phyloP scores from a whole-genome alignment of 2,329 filamentous ascomycete species.

The Alternaria postmessia region DNA sequence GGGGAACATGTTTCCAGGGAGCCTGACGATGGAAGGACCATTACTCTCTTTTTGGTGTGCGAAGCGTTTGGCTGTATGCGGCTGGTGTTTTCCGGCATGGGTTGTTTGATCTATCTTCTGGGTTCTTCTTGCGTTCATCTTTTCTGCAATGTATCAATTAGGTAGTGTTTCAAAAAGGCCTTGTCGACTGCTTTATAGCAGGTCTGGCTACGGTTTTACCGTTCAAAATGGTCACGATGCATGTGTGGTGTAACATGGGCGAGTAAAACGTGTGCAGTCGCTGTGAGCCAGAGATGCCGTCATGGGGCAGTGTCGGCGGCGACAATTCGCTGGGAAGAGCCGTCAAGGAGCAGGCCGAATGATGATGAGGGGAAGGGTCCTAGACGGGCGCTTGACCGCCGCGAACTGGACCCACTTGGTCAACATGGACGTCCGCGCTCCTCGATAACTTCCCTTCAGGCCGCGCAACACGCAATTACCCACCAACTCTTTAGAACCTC shows the following conservation, averaged over 20 bases:
- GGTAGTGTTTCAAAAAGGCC: slow-evolving; percentile 40
- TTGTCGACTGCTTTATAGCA: slow-evolving; percentile 27
- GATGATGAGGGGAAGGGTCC: slow-evolving; percentile 19
- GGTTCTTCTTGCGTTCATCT: slow-evolving; percentile 26
- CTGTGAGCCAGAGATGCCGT: slow-evolving; percentile 17
- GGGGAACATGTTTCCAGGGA: slow-evolving; percentile 29
- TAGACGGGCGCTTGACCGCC: slow-evolving; percentile 25
- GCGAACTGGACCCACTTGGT: slow-evolving; percentile 34
- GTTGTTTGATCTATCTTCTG: slow-evolving; percentile 24
- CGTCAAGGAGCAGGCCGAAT: slow-evolving; percentile 11
- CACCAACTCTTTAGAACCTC: slow-evolving; percentile 6
- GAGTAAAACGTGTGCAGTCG: not conserved
- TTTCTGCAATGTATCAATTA: slow-evolving; percentile 46
- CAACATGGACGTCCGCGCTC: slow-evolving; percentile 33
- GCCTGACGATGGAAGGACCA: slow-evolving; percentile 20
- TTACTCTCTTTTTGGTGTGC: slow-evolving; percentile 35
- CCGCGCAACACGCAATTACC: slow-evolving; percentile 15
- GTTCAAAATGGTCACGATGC: slow-evolving; percentile 19
- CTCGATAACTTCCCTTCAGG: slow-evolving; percentile 21
- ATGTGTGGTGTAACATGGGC: slow-evolving; percentile 2
- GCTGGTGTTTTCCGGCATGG: slow-evolving; percentile 29
- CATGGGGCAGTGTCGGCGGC: slow-evolving; percentile 16
- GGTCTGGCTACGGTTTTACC: slow-evolving; percentile 30
- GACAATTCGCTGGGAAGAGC: slow-evolving; percentile 17
- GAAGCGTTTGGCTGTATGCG: slow-evolving; percentile 29